These are phyloP conservation scores for Marchantia paleacea DNA, from an alignment of 225 moss, liverwort and hornwort species.

Conservation along the genomic window DNA sequence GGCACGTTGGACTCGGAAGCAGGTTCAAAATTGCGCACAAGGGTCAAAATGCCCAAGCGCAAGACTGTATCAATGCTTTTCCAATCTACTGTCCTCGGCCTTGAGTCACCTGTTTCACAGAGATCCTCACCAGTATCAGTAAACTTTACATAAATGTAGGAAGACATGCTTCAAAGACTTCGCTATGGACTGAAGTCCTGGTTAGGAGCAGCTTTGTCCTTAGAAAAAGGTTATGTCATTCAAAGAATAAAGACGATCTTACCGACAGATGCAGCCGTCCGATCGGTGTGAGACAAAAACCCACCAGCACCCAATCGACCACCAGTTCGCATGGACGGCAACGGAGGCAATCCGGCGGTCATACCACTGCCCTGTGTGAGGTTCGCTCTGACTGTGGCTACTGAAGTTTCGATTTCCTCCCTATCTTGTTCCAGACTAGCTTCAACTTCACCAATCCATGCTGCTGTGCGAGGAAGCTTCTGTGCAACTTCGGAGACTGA, in stretches of 20 bases:
- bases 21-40: slow-evolving; percentile 63
- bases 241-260: neutral
- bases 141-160: neutral
- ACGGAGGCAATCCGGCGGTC: slow-evolving; percentile 54
- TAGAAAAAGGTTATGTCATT: neutral
- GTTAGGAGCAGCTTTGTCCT: neutral
- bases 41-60: slow-evolving; percentile 62
- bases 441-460: slow-evolving; percentile 66
- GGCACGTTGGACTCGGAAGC: slow-evolving; percentile 72
- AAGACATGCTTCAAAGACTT: neutral
- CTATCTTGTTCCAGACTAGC: slow-evolving; percentile 60
- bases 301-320: slow-evolving; percentile 62
- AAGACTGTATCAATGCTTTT: slow-evolving; percentile 59
- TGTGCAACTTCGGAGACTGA: slow-evolving; percentile 45
- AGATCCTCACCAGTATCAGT: neutral
- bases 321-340: slow-evolving; percentile 90
- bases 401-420: slow-evolving; percentile 56
- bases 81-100: slow-evolving; percentile 67
- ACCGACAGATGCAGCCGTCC: slow-evolving; percentile 34
- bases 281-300: slow-evolving; percentile 29
- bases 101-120: slow-evolving; percentile 48
- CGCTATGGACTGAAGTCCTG: neutral
- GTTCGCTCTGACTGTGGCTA: slow-evolving; percentile 49
- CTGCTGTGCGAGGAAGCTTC: slow-evolving; percentile 61
- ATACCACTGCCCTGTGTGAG: slow-evolving; percentile 23